phyloP scores from a whole-genome alignment of 371 early-diverging fungal genomes.

The Lichtheimia hyalospora region DNA sequence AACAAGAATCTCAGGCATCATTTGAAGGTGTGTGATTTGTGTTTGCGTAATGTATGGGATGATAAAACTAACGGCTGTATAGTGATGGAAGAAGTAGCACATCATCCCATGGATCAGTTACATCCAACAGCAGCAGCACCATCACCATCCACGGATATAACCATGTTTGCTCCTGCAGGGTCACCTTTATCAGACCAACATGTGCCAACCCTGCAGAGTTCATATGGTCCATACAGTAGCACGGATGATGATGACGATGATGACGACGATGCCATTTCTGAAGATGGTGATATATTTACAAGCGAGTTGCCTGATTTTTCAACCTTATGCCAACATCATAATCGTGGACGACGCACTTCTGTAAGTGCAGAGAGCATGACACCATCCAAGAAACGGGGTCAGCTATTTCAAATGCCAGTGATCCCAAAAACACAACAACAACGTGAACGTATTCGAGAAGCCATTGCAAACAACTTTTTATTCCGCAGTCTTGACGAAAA shows the following conservation, averaged over 20 bases:
- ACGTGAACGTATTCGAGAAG: conserved; percentile 73
- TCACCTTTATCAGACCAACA: conserved; percentile 13
- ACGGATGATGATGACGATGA: conserved; percentile 37
- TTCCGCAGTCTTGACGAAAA: conserved; percentile 95
- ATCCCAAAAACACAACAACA: conserved; percentile 89
- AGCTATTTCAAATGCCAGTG: conserved; percentile 77
- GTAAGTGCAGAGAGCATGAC: conserved; percentile 97
- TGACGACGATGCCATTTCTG: conserved; percentile 13
- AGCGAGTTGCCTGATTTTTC: background rate
- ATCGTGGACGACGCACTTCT: conserved; percentile 74
- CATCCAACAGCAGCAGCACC: background rate
- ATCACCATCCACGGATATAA: conserved; percentile 2
- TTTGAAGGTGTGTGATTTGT: too few relatives aligned
- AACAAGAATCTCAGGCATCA: background rate
- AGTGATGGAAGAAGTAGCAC: background rate
- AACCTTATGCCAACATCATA: conserved; percentile 5
- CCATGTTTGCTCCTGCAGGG: conserved; percentile 5
- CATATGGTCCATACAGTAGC: conserved; percentile 7
- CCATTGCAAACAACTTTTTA: conserved; percentile 87
- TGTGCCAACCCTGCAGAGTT: conserved; percentile 12
- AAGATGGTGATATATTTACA: background rate
- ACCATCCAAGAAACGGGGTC: conserved; percentile 67
- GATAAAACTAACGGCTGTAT: too few relatives aligned
- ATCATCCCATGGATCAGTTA: background rate
- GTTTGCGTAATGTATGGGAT: too few relatives aligned